Evolutionary conservation across 129 eudicot genomes (phyloP), one percentile per base, ranked within the genome.

Genomic region (Chrysanthemum seticuspe): DNA sequence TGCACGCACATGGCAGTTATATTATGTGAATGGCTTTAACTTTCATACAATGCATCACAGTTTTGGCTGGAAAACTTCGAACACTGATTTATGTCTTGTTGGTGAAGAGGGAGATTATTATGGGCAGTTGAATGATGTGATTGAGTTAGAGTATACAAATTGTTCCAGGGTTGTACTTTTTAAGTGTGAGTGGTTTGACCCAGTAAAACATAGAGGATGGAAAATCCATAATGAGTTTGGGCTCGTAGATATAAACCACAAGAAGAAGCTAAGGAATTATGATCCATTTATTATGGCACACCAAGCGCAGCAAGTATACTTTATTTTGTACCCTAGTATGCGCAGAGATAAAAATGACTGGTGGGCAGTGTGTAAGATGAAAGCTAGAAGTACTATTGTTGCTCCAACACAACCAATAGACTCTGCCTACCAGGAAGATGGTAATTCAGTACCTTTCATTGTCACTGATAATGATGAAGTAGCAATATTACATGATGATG

Each of bases 121-220:
- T 0, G 67, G 47, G 23, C 10, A 45, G n/a, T 3, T 29, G 34
- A 29, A 29, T 29, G 34, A 29, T 29, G 34, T 29, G 2, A 29
- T 29, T 29, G 34, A 29, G 34, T 29, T 29, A 29, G 34, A 9
- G 15, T 13, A 44, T 25, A 62, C 16, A 2, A 62, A 29, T 62
- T 29, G 34, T 29, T 29, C 34, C 4, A 62, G 6, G 31, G 15
- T 62, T 62, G 45, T 29, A 21, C 67, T 62, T 62, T 62, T 62
- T 16, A 62, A 62, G 67, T 62, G 67, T 13, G 67, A 27, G 19
- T 62, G 67, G 67, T 62, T 63, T 63, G 68, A 63, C 68, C 68
- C 68, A 2, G 4, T 36, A 31, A 63, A 63, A 63, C 36, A 63
- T 36, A 5, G 40, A 29, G 67, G 67, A 9, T 62, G 67, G 67